Evolutionary conservation across 176 grass and related monocot species (phyloP).

Genomic region (Triticum monococcum): DNA sequence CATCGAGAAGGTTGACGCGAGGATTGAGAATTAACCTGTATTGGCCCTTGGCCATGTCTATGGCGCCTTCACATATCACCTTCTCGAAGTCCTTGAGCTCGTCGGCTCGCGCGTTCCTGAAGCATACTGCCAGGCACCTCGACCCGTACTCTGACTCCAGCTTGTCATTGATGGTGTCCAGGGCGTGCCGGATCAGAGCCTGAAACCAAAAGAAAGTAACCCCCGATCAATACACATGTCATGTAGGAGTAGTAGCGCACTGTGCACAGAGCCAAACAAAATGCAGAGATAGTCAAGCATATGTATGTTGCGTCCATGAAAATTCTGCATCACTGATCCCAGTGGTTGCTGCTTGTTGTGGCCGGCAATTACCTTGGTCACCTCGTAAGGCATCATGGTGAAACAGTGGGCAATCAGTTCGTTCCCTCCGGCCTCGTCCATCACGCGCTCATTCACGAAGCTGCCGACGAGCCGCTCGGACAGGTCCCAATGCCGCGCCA

Average conservation of each 20-base stretch:
- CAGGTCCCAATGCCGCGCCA: not conserved
- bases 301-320: too few relatives aligned
- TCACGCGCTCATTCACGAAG: not conserved
- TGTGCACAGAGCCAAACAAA: not conserved
- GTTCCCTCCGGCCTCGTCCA: not conserved
- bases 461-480: not conserved
- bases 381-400: not conserved
- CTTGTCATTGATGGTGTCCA: not conserved
- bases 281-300: not conserved
- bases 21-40: not conserved
- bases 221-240: not conserved
- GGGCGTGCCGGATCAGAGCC: constrained; percentile 19
- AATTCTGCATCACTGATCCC: not conserved
- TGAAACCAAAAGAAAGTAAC: not conserved
- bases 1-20: not conserved
- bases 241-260: too few relatives aligned
- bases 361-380: not conserved
- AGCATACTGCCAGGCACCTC: not conserved
- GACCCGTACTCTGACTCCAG: constrained; percentile 5
- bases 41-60: not conserved
- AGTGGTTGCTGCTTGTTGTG: not conserved
- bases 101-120: not conserved
- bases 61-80: not conserved
- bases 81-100: not conserved
- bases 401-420: constrained; percentile 18